Conservation (phyloP, 495 filamentous ascomycete genomes). For the Parachaetomium inaequale region DNA sequence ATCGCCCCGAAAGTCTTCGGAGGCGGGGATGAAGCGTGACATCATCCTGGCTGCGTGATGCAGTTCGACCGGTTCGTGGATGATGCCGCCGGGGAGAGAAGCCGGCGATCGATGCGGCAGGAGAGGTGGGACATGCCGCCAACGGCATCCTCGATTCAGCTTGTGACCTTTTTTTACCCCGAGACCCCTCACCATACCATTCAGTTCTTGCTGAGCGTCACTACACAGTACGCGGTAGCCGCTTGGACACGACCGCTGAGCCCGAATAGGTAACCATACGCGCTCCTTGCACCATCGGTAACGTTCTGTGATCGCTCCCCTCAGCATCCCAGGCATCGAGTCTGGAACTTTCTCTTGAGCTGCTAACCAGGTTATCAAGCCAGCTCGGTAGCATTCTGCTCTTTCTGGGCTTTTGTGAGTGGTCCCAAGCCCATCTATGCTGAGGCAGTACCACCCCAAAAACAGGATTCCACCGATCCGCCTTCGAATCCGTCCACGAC, state of each 20-base stretch:
- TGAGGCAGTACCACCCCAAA: not conserved
- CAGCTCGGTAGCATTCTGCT: too few species aligned
- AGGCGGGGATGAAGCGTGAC: not conserved
- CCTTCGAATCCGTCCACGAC: constrained; percentile 1
- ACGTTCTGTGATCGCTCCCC: not conserved
- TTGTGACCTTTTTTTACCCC: not conserved
- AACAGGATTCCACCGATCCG: not conserved
- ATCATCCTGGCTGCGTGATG: not conserved
- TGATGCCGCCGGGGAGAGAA: not conserved
- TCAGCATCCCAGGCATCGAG: not conserved
- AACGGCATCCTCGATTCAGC: not conserved
- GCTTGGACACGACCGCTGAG: not conserved
- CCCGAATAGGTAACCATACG: not conserved
- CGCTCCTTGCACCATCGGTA: not conserved
- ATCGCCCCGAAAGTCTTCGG: not conserved
- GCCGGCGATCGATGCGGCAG: not conserved
- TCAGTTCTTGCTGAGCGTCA: too few species aligned
- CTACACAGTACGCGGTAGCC: too few species aligned
- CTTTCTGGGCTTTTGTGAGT: too few species aligned
- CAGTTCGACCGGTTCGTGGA: not conserved
- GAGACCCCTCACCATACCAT: not conserved
- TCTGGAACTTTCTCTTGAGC: not conserved
- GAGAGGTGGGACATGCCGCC: not conserved
- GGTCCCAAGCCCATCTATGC: too few species aligned
- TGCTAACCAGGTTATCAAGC: not conserved